Evolutionary conservation across 2,329 filamentous ascomycete species (phyloP), one percentile per base, ranked within the genome.

Genomic region (Capronia epimyces): DNA sequence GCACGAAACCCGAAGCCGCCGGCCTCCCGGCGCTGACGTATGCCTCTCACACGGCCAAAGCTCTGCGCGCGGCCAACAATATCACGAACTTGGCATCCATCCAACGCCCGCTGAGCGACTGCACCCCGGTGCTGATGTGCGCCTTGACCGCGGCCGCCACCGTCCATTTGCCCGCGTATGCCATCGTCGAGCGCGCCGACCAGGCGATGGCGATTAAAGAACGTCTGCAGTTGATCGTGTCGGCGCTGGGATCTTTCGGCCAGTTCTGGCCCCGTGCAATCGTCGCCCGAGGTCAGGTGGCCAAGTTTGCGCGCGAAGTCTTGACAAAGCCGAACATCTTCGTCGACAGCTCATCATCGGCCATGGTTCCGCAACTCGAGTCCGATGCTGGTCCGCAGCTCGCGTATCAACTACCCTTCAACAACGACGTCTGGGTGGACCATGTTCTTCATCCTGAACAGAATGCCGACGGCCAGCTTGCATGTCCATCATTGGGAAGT

Each of bases 61-160:
- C 87, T 5, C 80, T 94, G 52, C 80, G 83, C 24, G 86, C 87
- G 0, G 89, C 90, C 0, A 84, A 84, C 59, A 83, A 86, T 46
- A 84, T 95, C 55, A 86, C 84, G 53, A 84, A 85, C 1, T 80
- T 94, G 40, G 86, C 87, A 0, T 81, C 84, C 41, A 42, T 67
- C 68, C 50, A 66, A 66, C 13, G 59, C 64, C 46, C 78, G 83
- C 0, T 91, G 1, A 75, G 84, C 3, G 81, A 80, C 25, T 88
- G 95, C 68, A 89, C 82, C 0, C 87, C 89, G 51, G 90, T 91
- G 69, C 89, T 93, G 70, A 87, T 84, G 27, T 93, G 87, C 64
- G 83, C 86, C 32, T 74, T 93, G 43, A 87, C 87, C 1, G 73
- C 91, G 46, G 86, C 84, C 15, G 87, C 87, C 5, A 86, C 90